Percentiles rank a stretch among this genome's conserved stretches.
phyloP scores from a whole-genome alignment of 805 yeast genomes.

The Scheffersomyces lignosus region DNA sequence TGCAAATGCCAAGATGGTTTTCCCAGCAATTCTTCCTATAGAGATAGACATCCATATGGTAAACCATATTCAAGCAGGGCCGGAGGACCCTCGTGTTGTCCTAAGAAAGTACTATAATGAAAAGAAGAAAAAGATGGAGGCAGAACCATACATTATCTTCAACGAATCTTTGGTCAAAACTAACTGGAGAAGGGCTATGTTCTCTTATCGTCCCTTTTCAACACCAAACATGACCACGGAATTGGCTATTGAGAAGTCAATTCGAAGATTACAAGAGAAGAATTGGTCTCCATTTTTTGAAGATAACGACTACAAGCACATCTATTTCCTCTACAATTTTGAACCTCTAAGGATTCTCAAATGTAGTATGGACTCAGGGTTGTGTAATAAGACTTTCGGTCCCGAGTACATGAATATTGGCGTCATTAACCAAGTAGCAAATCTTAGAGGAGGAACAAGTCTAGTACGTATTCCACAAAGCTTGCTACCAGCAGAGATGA shows the following conservation, averaged over 20 bases:
- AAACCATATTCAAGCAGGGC: constrained; percentile 6
- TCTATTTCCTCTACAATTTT: constrained; percentile 10
- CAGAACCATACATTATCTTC: constrained; percentile 23
- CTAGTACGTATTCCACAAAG: no score
- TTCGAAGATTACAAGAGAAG: constrained; percentile 4
- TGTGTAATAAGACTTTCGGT: no score
- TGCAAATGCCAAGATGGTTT: neutral
- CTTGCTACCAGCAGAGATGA: no score
- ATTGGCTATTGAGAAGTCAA: neutral
- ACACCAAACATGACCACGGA: neutral
- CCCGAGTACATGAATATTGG: no score
- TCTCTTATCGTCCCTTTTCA: constrained; percentile 18
- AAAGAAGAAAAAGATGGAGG: constrained; percentile 7
- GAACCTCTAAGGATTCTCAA: neutral
- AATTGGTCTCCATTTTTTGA: constrained; percentile 12
- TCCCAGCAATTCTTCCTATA: neutral
- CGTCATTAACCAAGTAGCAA: no score
- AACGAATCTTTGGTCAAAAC: constrained; percentile 9
- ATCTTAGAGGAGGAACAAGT: no score
- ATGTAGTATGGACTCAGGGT: neutral
- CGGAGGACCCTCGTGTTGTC: constrained; percentile 18
- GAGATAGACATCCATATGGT: no score
- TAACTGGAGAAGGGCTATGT: constrained; percentile 23
- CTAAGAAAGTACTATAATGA: constrained; percentile 8
- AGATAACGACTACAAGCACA: constrained; percentile 13